These are phyloP conservation scores for Zygoascus biomembranicola DNA, from an alignment of 805 yeast genomes.

Conservation along the genomic window DNA sequence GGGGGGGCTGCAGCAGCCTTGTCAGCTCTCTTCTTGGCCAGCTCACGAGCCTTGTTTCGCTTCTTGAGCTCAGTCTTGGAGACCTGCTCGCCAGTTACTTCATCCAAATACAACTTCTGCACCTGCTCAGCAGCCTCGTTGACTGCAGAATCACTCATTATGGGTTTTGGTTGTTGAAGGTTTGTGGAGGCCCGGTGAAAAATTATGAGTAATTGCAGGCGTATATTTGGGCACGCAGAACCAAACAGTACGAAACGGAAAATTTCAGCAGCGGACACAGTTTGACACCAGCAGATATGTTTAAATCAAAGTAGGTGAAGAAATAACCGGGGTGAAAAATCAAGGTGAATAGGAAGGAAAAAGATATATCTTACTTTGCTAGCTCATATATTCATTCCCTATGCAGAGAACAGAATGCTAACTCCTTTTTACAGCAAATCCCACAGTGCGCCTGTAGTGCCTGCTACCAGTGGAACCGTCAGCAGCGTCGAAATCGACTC, in stretches of 20 bases:
- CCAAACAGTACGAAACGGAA: not conserved
- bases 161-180: not conserved
- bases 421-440: not conserved
- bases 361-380: no score
- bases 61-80: constrained; percentile 94
- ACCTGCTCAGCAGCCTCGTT: constrained; percentile 60
- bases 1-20: constrained; percentile 61
- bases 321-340: not conserved
- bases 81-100: constrained; percentile 91
- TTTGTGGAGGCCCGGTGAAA: not conserved
- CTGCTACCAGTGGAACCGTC: constrained; percentile 10
- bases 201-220: not conserved
- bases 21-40: constrained; percentile 85
- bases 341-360: no score
- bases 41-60: constrained; percentile 82
- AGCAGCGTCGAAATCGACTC: constrained; percentile 19
- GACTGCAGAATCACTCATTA: constrained; percentile 1
- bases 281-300: not conserved
- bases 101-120: constrained; percentile 58
- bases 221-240: not conserved
- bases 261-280: no score
- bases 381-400: not conserved
- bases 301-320: constrained; percentile 3
- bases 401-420: not conserved
- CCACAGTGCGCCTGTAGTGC: constrained; percentile 3